Evolutionary conservation across 768 basidiomycete species (phyloP).

Genomic region (Termitomyces sp.): DNA sequence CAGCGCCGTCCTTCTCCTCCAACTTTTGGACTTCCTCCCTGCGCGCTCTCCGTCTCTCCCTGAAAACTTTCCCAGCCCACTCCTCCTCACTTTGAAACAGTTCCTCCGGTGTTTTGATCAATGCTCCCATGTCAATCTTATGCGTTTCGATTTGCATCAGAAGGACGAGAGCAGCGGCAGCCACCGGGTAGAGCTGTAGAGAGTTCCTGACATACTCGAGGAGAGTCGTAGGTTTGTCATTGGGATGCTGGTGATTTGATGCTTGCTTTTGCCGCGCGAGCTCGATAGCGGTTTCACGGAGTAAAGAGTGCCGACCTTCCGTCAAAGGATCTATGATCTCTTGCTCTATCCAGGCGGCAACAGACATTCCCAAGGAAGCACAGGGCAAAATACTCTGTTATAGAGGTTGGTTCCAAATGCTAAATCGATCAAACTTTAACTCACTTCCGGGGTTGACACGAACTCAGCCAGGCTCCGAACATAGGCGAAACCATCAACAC

Average conservation of each 20-base stretch:
- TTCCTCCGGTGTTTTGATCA: constrained; percentile 46
- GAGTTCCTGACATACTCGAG: constrained; percentile 36
- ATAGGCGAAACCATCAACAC: constrained; percentile 73
- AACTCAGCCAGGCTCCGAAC: constrained; percentile 77
- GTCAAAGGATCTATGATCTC: constrained; percentile 46
- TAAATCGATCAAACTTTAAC: neutral
- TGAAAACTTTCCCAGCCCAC: constrained; percentile 45
- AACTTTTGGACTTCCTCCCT: constrained; percentile 10
- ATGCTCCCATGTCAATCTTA: constrained; percentile 51
- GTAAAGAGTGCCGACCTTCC: constrained; percentile 41
- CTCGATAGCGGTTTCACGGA: constrained; percentile 37
- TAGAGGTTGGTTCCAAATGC: neutral
- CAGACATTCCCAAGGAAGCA: constrained; percentile 30
- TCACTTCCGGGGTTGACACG: constrained; percentile 31
- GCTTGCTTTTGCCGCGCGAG: constrained; percentile 16
- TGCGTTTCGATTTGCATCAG: constrained; percentile 40
- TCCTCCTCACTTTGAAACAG: constrained; percentile 48
- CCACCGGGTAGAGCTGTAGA: constrained; percentile 39
- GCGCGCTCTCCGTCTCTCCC: constrained; percentile 24
- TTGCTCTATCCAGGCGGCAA: constrained; percentile 39
- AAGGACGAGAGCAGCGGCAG: constrained; percentile 33
- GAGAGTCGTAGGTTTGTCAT: constrained; percentile 11
- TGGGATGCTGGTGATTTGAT: constrained; percentile 2
- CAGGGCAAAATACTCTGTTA: constrained; percentile 5
- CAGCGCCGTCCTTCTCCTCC: neutral